Conservation (phyloP, 805 yeast species). For the Candida cerambycidarum region DNA sequence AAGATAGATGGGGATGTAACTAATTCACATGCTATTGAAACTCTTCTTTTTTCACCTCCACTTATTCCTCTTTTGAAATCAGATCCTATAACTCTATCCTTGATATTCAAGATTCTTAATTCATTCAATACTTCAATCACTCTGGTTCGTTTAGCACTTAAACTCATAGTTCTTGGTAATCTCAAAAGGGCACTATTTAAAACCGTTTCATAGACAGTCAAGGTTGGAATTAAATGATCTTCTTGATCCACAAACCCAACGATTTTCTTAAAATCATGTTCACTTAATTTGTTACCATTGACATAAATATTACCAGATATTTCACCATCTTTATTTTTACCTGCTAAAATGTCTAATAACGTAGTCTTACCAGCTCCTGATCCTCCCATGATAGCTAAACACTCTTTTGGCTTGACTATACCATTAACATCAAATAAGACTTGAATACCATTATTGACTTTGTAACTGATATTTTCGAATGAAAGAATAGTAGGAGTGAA, state of each 20-base stretch:
- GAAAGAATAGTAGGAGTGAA: slow-evolving; percentile 48
- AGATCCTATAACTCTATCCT: slow-evolving; percentile 84
- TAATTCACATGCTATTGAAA: slow-evolving; percentile 79
- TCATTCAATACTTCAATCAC: slow-evolving; percentile 85
- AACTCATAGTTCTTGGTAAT: slow-evolving; percentile 78
- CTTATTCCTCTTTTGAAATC: slow-evolving; percentile 84
- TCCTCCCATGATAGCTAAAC: slow-evolving; percentile 96
- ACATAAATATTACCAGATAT: slow-evolving; percentile 67
- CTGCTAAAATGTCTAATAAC: slow-evolving; percentile 84
- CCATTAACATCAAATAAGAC: slow-evolving; percentile 73
- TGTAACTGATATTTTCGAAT: slow-evolving; percentile 71
- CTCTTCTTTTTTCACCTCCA: slow-evolving; percentile 71
- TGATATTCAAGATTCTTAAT: slow-evolving; percentile 76
- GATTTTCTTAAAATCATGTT: slow-evolving; percentile 56
- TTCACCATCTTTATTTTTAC: slow-evolving; percentile 76
- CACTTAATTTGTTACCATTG: slow-evolving; percentile 60
- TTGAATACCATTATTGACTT: slow-evolving; percentile 42
- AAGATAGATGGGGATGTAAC: slow-evolving; percentile 72
- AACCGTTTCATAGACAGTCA: slow-evolving; percentile 95
- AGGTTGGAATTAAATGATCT: slow-evolving; percentile 83
- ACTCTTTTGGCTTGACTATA: slow-evolving; percentile 78
- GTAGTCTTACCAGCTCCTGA: slow-evolving; percentile 99
- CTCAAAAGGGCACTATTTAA: slow-evolving; percentile 86
- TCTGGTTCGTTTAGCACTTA: slow-evolving; percentile 67
- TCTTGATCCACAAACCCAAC: slow-evolving; percentile 97